These are phyloP conservation scores for Umbelopsis vinacea DNA, from an alignment of 192 early-diverging fungal genomes.

Conservation along the genomic window DNA sequence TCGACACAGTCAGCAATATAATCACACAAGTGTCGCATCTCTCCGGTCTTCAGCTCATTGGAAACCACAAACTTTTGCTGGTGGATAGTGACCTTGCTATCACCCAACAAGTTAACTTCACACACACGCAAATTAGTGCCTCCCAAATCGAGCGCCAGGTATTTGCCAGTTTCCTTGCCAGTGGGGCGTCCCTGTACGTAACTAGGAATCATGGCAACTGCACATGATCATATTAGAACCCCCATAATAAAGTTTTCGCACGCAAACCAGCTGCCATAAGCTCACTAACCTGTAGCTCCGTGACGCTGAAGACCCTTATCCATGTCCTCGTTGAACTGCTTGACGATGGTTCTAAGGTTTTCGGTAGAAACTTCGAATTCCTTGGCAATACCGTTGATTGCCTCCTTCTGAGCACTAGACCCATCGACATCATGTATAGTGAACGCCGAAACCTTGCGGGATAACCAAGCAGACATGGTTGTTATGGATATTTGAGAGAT, in stretches of 20 bases:
- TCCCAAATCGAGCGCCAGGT: slow-evolving; percentile 93
- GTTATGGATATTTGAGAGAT: neutral
- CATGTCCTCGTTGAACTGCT: slow-evolving; percentile 41
- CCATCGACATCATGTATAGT: slow-evolving; percentile 19
- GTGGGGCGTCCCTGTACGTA: slow-evolving; percentile 82
- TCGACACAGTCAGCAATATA: slow-evolving; percentile 88
- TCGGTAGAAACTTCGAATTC: slow-evolving; percentile 31
- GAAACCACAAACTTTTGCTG: slow-evolving; percentile 81
- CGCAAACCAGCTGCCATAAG: neutral
- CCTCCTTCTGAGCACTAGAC: slow-evolving; percentile 5
- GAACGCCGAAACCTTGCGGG: slow-evolving; percentile 12
- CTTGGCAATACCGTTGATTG: slow-evolving; percentile 18
- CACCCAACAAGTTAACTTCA: slow-evolving; percentile 77
- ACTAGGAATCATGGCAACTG: slow-evolving; percentile 85
- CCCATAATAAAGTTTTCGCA: neutral
- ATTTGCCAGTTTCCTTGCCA: slow-evolving; percentile 85
- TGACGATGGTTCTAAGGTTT: slow-evolving; percentile 27
- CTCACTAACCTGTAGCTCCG: slow-evolving; percentile 40
- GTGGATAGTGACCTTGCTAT: slow-evolving; percentile 68
- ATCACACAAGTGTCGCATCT: slow-evolving; percentile 67
- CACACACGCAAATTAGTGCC: slow-evolving; percentile 96
- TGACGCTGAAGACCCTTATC: slow-evolving; percentile 34
- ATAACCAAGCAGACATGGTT: slow-evolving; percentile 19
- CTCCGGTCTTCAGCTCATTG: slow-evolving; percentile 61
- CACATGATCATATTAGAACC: slow-evolving; percentile 1